phyloP scores from a whole-genome alignment of 129 eudicot genomes.

The Saussurea involucrata region DNA sequence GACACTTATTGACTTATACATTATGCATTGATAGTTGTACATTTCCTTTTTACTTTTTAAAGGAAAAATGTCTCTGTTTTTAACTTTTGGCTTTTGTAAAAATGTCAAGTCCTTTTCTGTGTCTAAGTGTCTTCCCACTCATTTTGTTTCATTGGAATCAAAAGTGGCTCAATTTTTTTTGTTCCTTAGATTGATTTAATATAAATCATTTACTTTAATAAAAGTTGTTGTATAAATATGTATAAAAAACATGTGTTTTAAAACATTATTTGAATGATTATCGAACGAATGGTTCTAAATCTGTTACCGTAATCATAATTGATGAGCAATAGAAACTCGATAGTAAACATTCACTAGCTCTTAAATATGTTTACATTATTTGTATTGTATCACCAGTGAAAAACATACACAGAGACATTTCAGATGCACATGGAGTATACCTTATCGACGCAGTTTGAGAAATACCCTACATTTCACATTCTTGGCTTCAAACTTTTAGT shows the following conservation, averaged over 20 bases:
- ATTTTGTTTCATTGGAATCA: conserved; percentile 22
- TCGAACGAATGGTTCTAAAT: no score
- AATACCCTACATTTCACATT: no score
- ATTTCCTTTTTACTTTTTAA: conserved; percentile 14
- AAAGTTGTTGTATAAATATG: background rate
- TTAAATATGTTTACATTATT: no score
- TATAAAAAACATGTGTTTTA: background rate
- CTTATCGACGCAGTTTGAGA: no score
- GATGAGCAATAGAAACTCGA: no score
- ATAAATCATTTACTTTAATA: background rate
- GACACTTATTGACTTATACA: no score
- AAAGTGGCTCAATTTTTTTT: background rate
- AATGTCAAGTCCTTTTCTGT: conserved; percentile 33
- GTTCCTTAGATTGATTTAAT: background rate
- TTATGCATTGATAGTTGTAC: conserved; percentile 4
- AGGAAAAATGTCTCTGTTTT: conserved; percentile 8
- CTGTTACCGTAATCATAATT: no score
- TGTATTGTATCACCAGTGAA: no score
- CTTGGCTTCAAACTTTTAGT: no score
- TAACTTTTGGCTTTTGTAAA: conserved; percentile 8
- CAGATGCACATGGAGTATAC: no score
- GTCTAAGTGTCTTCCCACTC: conserved; percentile 21
- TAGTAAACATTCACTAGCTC: no score
- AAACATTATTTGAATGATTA: background rate
- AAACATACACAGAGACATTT: no score